Percentiles rank a stretch among this genome's conserved stretches.
Evolutionary conservation across 768 basidiomycete genomes (phyloP).

Genomic region (Solioccasus polychromus): DNA sequence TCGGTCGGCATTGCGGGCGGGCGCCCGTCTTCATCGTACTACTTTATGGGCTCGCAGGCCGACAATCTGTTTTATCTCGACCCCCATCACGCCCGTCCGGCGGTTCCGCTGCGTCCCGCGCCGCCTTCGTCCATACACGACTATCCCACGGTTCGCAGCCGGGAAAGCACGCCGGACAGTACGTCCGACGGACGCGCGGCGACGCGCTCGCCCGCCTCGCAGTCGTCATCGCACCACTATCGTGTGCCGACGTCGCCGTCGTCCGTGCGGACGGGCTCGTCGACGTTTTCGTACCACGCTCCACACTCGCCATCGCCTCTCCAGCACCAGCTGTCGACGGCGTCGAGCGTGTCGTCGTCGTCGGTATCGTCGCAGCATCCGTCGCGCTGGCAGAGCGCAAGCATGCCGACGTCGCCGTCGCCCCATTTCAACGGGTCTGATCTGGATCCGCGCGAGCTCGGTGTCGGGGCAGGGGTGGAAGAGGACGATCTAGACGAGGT

Average conservation of each 20-base stretch:
- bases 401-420: constrained; percentile 18
- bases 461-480: no score
- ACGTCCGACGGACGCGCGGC: constrained; percentile 24
- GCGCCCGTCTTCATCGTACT: constrained; percentile 94
- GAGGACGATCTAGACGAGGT: constrained; percentile 40
- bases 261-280: constrained; percentile 48
- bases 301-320: constrained; percentile 63
- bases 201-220: constrained; percentile 24
- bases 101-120: constrained; percentile 65
- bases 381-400: constrained; percentile 29
- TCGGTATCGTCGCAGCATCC: constrained; percentile 32
- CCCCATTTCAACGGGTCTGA: constrained; percentile 26
- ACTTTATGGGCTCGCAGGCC: constrained; percentile 92
- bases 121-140: constrained; percentile 29
- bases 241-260: constrained; percentile 48
- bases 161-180: constrained; percentile 33
- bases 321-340: constrained; percentile 57
- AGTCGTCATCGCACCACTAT: constrained; percentile 30
- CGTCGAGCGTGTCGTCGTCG: constrained; percentile 32
- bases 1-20: constrained; percentile 97
- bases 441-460: constrained; percentile 39
- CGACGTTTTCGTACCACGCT: constrained; percentile 53
- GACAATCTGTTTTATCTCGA: constrained; percentile 84
- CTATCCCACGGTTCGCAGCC: constrained; percentile 20
- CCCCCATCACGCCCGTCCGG: constrained; percentile 74